Conservation (phyloP, 2,329 filamentous ascomycete species). For the Sclerotinia minor region DNA sequence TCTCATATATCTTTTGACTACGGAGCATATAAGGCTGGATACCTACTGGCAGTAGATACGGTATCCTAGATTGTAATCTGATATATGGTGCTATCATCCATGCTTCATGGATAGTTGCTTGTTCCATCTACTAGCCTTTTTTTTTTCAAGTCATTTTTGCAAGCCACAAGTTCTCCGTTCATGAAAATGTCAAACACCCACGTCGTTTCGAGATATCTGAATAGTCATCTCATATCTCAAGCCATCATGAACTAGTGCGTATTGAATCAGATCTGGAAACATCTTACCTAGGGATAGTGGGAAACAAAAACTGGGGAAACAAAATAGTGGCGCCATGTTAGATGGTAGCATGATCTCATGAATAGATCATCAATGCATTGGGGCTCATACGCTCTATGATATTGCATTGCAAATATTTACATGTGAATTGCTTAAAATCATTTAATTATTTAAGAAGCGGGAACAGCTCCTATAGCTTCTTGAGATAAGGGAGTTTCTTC, state of each 20-base stretch:
- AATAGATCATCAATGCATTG: conserved; percentile 9
- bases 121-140: background rate
- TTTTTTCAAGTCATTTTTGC: background rate
- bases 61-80: background rate
- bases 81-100: background rate
- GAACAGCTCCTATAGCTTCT: conserved; percentile 33
- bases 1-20: background rate
- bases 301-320: background rate
- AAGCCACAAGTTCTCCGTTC: background rate
- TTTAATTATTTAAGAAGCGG: conserved; percentile 34
- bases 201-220: conserved; percentile 10
- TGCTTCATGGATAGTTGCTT: background rate
- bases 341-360: conserved; percentile 1
- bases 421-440: conserved; percentile 1
- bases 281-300: background rate
- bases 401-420: conserved; percentile 17
- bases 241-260: background rate
- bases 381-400: conserved; percentile 8
- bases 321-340: background rate
- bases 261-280: background rate
- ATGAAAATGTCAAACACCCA: conserved; percentile 6
- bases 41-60: background rate
- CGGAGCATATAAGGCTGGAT: background rate
- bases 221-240: conserved; percentile 1
- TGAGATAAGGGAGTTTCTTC: conserved; percentile 27